These are phyloP conservation scores for Cladosporium sp. DNA, from an alignment of 2,329 filamentous ascomycete species.

Conservation along the genomic window DNA sequence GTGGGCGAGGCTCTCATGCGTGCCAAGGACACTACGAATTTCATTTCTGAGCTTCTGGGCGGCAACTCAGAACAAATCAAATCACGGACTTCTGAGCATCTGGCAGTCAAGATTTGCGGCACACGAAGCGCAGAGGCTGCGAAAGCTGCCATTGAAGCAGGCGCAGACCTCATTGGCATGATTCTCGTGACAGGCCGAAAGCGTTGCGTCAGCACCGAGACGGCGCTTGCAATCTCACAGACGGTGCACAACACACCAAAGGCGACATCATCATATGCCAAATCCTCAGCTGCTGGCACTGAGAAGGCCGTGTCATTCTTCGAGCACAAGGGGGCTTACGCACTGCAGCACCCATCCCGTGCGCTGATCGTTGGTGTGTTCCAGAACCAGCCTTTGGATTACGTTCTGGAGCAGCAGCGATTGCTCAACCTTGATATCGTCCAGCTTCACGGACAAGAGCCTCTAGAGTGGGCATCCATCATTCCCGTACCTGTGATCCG, in stretches of 20 bases:
- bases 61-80: slow-evolving; percentile 40
- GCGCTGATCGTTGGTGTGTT: slow-evolving; percentile 92
- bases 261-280: slow-evolving; percentile 25
- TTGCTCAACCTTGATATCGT: slow-evolving; percentile 81
- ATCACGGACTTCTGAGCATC: slow-evolving; percentile 36
- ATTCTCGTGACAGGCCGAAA: slow-evolving; percentile 82
- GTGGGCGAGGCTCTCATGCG: slow-evolving; percentile 97
- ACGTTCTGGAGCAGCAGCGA: slow-evolving; percentile 77
- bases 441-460: slow-evolving; percentile 90
- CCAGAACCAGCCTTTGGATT: slow-evolving; percentile 81
- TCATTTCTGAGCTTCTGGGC: slow-evolving; percentile 82
- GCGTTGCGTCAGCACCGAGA: slow-evolving; percentile 76
- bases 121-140: slow-evolving; percentile 83
- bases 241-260: slow-evolving; percentile 65
- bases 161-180: slow-evolving; percentile 90
- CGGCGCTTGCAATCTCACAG: slow-evolving; percentile 77
- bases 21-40: slow-evolving; percentile 75
- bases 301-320: slow-evolving; percentile 68
- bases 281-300: slow-evolving; percentile 1
- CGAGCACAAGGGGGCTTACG: slow-evolving; percentile 52
- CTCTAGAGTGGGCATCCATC: slow-evolving; percentile 84
- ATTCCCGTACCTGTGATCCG: slow-evolving; percentile 91
- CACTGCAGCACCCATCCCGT: slow-evolving; percentile 56
- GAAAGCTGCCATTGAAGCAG: slow-evolving; percentile 75
- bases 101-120: slow-evolving; percentile 93